Conservation (phyloP, 495 filamentous ascomycete genomes). For the Podospora pseudocomata region DNA sequence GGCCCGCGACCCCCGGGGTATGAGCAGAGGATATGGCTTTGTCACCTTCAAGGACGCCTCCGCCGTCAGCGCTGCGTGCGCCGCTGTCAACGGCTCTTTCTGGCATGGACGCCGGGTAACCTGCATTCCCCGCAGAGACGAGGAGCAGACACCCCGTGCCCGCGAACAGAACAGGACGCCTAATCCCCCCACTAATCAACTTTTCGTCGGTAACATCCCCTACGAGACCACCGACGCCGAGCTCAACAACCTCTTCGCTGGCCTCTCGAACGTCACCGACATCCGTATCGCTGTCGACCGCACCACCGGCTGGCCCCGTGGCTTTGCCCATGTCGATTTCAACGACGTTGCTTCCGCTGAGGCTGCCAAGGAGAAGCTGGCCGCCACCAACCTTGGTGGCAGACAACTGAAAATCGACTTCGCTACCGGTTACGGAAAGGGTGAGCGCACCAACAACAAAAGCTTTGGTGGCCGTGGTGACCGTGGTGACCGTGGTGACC, state of each 20-base stretch:
- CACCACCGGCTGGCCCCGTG: conserved; percentile 78
- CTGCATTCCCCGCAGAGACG: conserved; percentile 49
- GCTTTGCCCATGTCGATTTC: conserved; percentile 91
- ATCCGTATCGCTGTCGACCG: conserved; percentile 88
- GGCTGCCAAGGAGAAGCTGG: conserved; percentile 54
- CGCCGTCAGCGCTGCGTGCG: conserved; percentile 57
- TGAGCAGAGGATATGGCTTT: conserved; percentile 90
- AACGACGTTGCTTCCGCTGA: conserved; percentile 58
- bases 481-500: background rate
- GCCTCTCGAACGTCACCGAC: conserved; percentile 68
- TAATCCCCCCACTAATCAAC: conserved; percentile 54
- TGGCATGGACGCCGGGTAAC: conserved; percentile 73
- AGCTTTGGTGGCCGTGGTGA: background rate
- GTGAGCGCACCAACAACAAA: background rate
- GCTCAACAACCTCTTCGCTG: conserved; percentile 73
- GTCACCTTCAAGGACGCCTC: conserved; percentile 60
- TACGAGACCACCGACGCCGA: conserved; percentile 88
- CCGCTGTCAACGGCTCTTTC: conserved; percentile 61
- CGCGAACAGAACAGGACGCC: conserved; percentile 4
- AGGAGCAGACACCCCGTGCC: background rate
- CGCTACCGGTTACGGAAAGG: conserved; percentile 28
- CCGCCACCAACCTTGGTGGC: conserved; percentile 58
- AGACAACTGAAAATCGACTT: conserved; percentile 66
- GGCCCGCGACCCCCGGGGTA: conserved; percentile 64
- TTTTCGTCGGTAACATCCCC: conserved; percentile 87